Evolutionary conservation across 1,284 basidiomycete species (phyloP), one percentile per base, ranked within the genome.

Genomic region (Cutaneotrichosporon arboriforme): DNA sequence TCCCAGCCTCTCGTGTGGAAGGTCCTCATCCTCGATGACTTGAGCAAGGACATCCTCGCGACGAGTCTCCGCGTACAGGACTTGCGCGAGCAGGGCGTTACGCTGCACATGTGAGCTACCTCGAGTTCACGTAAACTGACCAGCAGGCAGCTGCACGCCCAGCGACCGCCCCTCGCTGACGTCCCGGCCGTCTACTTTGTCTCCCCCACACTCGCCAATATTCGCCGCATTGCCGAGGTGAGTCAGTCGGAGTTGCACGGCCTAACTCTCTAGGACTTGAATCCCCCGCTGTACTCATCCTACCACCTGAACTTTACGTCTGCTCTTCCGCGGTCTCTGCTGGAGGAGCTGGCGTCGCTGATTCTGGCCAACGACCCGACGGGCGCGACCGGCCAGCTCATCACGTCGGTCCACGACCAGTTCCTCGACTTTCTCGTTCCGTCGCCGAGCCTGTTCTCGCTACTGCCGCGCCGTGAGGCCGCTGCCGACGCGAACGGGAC

Each of bases 121-220:
- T 5, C 26, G 7, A 21, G 38, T 20, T 18, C 13, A 35, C 26
- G 31, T 10, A 31, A 31, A n/a, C 52, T 49, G 35, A 47, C 35
- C 17, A 18, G 44, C 65, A 96, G 91, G 63, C 94, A 97, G 77
- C 77, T 98, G 12, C 91, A 97, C 70, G 85, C 91, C 0, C 79
- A 85, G 46, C 82, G 96, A 51, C 96, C 96, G 15, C 82, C 92
- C 12, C 77, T 99, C 36, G 83, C 88, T 2, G 96, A 99, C 70
- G 96, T 99, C 0, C 96, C 96, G 8, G 93, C 96, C 0, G 83
- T 98, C 26, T 99, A 98, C 78, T 96, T 99, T 72, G 88, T 98
- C 46, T 84, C 90, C 0, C 96, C 96, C 0, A 96, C 90, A 0
- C 77, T 89, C 10, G 77, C 80, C 49, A 98, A 97, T 70, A 81